These are phyloP conservation scores for Ophiosphaerella narmari DNA, from an alignment of 2,329 filamentous ascomycete genomes.

Conservation along the genomic window DNA sequence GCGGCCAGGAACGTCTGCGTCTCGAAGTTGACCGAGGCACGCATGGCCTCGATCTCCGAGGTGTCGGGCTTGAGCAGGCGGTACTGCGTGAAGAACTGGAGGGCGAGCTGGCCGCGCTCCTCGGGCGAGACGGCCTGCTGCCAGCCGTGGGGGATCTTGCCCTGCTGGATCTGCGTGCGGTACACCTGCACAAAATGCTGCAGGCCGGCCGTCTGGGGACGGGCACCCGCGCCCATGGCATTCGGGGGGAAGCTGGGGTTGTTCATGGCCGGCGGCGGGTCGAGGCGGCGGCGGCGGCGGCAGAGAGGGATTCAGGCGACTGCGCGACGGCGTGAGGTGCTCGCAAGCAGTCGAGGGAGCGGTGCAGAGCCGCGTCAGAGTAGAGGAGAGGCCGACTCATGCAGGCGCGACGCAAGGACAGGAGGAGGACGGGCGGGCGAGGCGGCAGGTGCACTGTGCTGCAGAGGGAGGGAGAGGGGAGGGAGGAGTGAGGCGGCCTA, in stretches of 20 bases:
- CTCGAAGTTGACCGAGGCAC: conserved; percentile 35
- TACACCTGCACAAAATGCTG: conserved; percentile 36
- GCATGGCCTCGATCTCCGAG: conserved; percentile 34
- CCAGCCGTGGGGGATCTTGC: conserved; percentile 38
- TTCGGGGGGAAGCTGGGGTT: conserved; percentile 40
- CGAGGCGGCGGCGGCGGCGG: background rate
- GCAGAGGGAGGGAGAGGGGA: too few relatives aligned
- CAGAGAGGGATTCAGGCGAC: background rate
- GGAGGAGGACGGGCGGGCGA: too few relatives aligned
- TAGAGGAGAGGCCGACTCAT: conserved; percentile 19
- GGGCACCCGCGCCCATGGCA: conserved; percentile 20
- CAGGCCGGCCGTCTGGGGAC: conserved; percentile 24
- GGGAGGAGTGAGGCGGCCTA: too few relatives aligned
- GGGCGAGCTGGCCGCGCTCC: conserved; percentile 38
- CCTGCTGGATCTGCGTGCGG: conserved; percentile 30
- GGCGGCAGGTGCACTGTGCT: too few relatives aligned
- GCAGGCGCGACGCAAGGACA: conserved; percentile 10
- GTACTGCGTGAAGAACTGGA: conserved; percentile 41
- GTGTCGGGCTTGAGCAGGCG: conserved; percentile 39
- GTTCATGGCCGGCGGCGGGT: conserved; percentile 33
- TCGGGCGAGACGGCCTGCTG: conserved; percentile 37
- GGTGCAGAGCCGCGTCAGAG: conserved; percentile 22
- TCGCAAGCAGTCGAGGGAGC: conserved; percentile 8
- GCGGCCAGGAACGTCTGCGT: conserved; percentile 30
- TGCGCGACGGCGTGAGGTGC: too few relatives aligned